A percentile compares a stretch with the other conserved stretches of the same genome.
Evolutionary conservation across 2,329 filamentous ascomycete genomes (phyloP).

Genomic region (Neospermospora avenae): DNA sequence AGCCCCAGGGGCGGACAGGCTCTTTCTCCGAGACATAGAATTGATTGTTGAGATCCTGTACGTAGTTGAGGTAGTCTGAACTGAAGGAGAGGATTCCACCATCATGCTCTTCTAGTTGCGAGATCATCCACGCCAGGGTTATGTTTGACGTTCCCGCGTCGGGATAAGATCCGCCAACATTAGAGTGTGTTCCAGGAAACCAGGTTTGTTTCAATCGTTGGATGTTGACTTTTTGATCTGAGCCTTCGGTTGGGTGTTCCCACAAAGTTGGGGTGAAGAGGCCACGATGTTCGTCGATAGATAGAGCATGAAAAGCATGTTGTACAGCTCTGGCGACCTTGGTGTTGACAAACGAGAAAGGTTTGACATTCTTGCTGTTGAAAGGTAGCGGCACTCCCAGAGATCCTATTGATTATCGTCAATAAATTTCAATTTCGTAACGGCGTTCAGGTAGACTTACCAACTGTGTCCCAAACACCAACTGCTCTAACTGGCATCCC

Average conservation of each 20-base stretch:
- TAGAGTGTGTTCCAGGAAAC: conserved; percentile 46
- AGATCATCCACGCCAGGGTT: conserved; percentile 48
- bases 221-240: conserved; percentile 14
- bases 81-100: conserved; percentile 37
- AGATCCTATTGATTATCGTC: conserved; percentile 23
- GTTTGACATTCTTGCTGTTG: conserved; percentile 30
- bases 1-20: conserved; percentile 30
- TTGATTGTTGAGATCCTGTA: conserved; percentile 26
- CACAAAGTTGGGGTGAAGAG: conserved; percentile 40
- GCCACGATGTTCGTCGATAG: conserved; percentile 45
- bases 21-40: conserved; percentile 18
- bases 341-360: conserved; percentile 41
- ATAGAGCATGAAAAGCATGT: conserved; percentile 47
- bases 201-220: conserved; percentile 41
- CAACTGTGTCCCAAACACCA: conserved; percentile 49
- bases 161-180: conserved; percentile 46
- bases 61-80: conserved; percentile 29
- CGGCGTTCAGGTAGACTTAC: conserved; percentile 19
- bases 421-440: neutral
- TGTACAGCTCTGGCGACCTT: conserved; percentile 42
- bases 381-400: conserved; percentile 23
- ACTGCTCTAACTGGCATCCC: conserved; percentile 40
- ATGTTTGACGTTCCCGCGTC: conserved; percentile 45
- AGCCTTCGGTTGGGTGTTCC: conserved; percentile 26
- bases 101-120: conserved; percentile 34